phyloP scores from a whole-genome alignment of 352 stramenopile genomes.

The Phytopythium kandeliae region DNA sequence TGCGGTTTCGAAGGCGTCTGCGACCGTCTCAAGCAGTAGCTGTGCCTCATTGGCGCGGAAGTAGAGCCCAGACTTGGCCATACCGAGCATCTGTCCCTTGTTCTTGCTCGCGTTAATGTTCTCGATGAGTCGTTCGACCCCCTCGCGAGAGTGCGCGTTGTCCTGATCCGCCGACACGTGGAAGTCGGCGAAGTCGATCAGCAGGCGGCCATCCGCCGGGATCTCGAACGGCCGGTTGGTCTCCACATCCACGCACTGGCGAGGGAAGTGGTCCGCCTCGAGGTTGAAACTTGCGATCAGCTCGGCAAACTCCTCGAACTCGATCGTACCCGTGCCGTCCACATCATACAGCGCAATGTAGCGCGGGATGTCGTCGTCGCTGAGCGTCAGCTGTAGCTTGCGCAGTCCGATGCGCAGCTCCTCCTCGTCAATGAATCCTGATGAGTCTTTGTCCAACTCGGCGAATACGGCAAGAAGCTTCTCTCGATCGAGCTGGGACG shows the following conservation, averaged over 20 bases:
- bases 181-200: conserved; percentile 72
- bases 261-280: conserved; percentile 32
- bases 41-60: conserved; percentile 69
- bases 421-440: conserved; percentile 69
- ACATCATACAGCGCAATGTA: conserved; percentile 72
- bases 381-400: conserved; percentile 61
- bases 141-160: conserved; percentile 58
- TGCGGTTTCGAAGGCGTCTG: conserved; percentile 53
- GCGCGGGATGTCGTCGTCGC: conserved; percentile 55
- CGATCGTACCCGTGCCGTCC: conserved; percentile 70
- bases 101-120: conserved; percentile 76
- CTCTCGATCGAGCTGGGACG: no score
- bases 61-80: conserved; percentile 68
- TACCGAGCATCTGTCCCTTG: conserved; percentile 73
- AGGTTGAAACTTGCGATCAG: conserved; percentile 70
- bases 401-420: conserved; percentile 72
- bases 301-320: conserved; percentile 77
- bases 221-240: conserved; percentile 57
- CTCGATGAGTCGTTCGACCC: conserved; percentile 65
- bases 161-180: conserved; percentile 65
- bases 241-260: conserved; percentile 58
- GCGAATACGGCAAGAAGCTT: conserved; percentile 77
- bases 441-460: conserved; percentile 66
- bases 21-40: conserved; percentile 55
- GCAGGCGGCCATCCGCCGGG: conserved; percentile 45